These are phyloP conservation scores for Asterophora parasitica DNA, from an alignment of 768 basidiomycete species.

Conservation along the genomic window DNA sequence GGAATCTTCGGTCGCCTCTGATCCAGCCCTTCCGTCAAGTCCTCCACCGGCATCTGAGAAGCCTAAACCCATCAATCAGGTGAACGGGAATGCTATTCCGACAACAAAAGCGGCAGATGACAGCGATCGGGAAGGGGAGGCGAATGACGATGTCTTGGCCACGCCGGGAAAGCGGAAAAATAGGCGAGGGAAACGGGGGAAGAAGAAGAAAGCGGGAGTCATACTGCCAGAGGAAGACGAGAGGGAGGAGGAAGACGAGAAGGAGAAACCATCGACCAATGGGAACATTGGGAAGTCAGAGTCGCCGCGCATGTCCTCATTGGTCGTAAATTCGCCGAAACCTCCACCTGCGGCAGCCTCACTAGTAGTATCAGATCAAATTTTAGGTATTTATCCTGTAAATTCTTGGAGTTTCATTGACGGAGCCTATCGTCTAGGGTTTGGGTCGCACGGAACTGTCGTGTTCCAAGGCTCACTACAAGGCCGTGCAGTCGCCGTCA, in stretches of 20 bases:
- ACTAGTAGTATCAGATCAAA: conserved; percentile 64
- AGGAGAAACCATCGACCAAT: conserved; percentile 23
- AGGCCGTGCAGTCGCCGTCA: conserved; percentile 96
- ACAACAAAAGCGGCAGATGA: conserved; percentile 44
- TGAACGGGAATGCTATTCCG: conserved; percentile 9
- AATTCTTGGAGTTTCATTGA: conserved; percentile 6
- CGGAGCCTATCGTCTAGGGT: conserved; percentile 46
- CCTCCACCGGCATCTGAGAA: background rate
- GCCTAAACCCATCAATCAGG: background rate
- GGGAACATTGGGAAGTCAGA: conserved; percentile 11
- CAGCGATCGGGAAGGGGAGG: conserved; percentile 46
- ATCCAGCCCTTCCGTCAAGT: background rate
- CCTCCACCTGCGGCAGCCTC: conserved; percentile 36
- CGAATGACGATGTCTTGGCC: conserved; percentile 28
- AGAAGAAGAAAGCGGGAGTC: conserved; percentile 44
- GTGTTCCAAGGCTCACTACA: conserved; percentile 95
- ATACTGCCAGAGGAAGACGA: conserved; percentile 33
- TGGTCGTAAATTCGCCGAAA: conserved; percentile 23
- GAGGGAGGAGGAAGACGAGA: conserved; percentile 27
- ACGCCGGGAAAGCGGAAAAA: conserved; percentile 43
- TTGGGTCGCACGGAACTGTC: conserved; percentile 94
- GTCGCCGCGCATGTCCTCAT: conserved; percentile 15
- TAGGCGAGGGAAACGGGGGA: conserved; percentile 48
- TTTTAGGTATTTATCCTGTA: conserved; percentile 55
- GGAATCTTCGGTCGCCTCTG: background rate